Evolutionary conservation across 176 grass and related monocot genomes (phyloP).

Genomic region (Carex cristatella): DNA sequence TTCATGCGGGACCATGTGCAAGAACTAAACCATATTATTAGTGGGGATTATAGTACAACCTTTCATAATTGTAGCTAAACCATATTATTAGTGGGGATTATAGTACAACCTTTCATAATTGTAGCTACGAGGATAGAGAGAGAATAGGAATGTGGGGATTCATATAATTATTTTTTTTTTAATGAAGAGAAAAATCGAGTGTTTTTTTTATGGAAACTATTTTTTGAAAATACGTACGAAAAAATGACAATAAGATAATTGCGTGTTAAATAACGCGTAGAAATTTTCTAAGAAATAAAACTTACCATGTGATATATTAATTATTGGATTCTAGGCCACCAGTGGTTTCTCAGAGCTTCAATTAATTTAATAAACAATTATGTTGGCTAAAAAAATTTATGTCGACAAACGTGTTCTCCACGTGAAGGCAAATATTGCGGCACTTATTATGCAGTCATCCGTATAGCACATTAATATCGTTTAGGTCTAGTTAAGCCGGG

Average conservation of each 20-base stretch:
- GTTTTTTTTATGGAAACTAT: not conserved
- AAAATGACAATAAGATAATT: not conserved
- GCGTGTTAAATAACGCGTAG: not conserved
- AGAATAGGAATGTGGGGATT: too few species aligned
- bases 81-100: too few species aligned
- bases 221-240: not conserved
- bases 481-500: not conserved
- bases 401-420: not conserved
- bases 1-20: too few species aligned
- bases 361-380: not conserved
- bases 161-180: too few species aligned
- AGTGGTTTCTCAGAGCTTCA: not conserved
- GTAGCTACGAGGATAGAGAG: too few species aligned
- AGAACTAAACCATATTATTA: too few species aligned
- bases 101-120: too few species aligned
- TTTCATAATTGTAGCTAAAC: too few species aligned
- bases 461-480: not conserved
- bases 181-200: not conserved
- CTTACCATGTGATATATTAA: not conserved
- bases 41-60: too few species aligned
- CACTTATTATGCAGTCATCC: not conserved
- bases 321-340: not conserved
- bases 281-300: not conserved
- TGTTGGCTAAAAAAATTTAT: too few species aligned
- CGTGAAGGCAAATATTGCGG: not conserved